Evolutionary conservation across 805 yeast genomes (phyloP), one percentile per base, ranked within the genome.

Genomic region (Saccharomyces kudriavzevii): DNA sequence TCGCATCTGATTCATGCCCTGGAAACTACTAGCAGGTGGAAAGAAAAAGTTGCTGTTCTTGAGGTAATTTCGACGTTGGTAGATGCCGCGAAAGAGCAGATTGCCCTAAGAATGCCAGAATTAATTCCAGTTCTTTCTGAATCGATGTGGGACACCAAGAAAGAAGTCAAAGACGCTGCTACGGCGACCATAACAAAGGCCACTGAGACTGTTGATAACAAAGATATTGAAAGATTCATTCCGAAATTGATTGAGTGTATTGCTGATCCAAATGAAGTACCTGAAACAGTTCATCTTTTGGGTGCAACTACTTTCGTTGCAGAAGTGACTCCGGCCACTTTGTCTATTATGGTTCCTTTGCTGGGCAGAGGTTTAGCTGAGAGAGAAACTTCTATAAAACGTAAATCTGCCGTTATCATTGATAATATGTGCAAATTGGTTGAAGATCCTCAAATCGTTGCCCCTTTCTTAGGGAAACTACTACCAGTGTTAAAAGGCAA

Each of bases 371-470:
- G 98, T 90, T 83, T 92, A 73, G 94, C 94, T 70, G 98, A 91
- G 82, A 92, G 97, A 82, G 97, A 92, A 72, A 92, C 98, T 65
- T 81, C 97, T 67, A 91, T 91, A 83, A 92, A 92, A 87, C 89
- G 98, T 84, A 92, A 92, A 84, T 85, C 97, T 71, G 98, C 98
- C 65, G 98, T 92, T 75, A 92, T 92, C 77, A 86, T 91, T 70
- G 98, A 92, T 78, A 92, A 92, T 94, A 92, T 92, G 98, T 92
- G 97, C 87, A 92, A 92, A 80, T 87, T 92, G 77, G 98, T 92
- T 79, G 98, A 92, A 73, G 98, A 92, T 76, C 98, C 98, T 67
- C 97, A 92, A 80, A 92, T 92, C 73, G 96, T 92, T 79, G 98
- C 97, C 80, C 98, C 98, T 63, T 92, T 92, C 87, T 79, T 92